phyloP scores from a whole-genome alignment of 75 land plant genomes.

The Cunninghamia lanceolata region DNA sequence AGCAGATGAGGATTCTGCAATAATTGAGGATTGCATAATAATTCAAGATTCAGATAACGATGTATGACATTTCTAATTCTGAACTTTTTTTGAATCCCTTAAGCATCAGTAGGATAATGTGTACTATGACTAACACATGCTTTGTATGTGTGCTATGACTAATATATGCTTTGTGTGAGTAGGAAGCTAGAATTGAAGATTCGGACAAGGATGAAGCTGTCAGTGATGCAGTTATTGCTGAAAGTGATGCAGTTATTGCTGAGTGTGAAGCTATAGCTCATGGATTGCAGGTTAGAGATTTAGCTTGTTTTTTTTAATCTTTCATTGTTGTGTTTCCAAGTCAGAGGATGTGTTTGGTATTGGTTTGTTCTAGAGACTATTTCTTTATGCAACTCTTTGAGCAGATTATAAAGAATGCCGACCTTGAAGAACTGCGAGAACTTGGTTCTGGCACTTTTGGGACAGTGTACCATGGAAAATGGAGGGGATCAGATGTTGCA shows the following conservation, averaged over 20 bases:
- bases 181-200: conserved; percentile 33
- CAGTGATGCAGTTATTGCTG: conserved; percentile 58
- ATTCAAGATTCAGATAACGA: conserved; percentile 40
- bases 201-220: conserved; percentile 25
- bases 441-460: conserved; percentile 98
- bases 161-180: background rate
- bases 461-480: conserved; percentile 93
- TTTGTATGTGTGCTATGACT: background rate
- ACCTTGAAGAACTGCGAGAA: conserved; percentile 89
- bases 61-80: conserved; percentile 29
- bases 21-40: conserved; percentile 17
- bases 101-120: background rate
- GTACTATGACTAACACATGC: background rate
- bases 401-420: conserved; percentile 81
- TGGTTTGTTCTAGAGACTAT: background rate
- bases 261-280: conserved; percentile 74
- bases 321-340: background rate
- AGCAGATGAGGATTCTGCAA: conserved; percentile 18
- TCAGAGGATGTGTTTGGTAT: background rate
- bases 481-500: conserved; percentile 97
- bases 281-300: conserved; percentile 69
- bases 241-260: conserved; percentile 60
- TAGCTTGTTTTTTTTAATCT: conserved; percentile 4
- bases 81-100: background rate
- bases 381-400: conserved; percentile 10